Percentiles rank a stretch among this genome's conserved stretches.
phyloP scores from a whole-genome alignment of 345 rosid genomes.

The Camelina sativa region DNA sequence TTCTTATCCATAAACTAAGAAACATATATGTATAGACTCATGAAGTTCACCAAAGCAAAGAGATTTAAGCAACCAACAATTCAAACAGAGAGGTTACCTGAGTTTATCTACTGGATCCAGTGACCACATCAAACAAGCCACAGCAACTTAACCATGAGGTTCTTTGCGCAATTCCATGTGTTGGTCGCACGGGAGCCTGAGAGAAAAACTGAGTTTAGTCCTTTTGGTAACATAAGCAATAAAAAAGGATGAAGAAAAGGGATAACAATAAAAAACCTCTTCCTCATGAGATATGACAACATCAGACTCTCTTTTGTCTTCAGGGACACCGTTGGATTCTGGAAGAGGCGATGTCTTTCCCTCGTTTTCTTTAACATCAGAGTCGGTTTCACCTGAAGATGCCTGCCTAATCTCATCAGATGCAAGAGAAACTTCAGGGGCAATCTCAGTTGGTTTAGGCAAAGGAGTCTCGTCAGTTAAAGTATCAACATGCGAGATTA shows the following conservation, averaged over 20 bases:
- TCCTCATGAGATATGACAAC: conserved; percentile 52
- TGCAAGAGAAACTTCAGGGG: conserved; percentile 28
- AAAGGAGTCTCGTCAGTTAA: conserved; percentile 39
- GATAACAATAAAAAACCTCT: conserved; percentile 37
- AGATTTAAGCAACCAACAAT: not conserved
- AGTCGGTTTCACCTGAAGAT: conserved; percentile 27
- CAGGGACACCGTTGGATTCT: conserved; percentile 42
- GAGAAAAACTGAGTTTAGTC: conserved; percentile 28
- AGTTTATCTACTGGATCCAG: conserved; percentile 64
- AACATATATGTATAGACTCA: not conserved
- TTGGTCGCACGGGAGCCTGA: conserved; percentile 57
- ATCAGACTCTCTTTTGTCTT: conserved; percentile 44
- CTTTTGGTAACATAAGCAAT: conserved; percentile 1
- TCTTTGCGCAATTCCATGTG: conserved; percentile 57
- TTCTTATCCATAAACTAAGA: not conserved
- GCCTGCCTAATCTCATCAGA: conserved; percentile 41
- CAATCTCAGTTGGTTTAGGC: conserved; percentile 33
- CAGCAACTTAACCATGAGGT: conserved; percentile 78
- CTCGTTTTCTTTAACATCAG: conserved; percentile 42
- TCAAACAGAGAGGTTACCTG: conserved; percentile 48
- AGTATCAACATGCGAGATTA: conserved; percentile 46
- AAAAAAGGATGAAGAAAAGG: conserved; percentile 4
- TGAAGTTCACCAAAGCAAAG: not conserved
- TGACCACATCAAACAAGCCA: conserved; percentile 73
- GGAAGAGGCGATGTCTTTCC: conserved; percentile 40